Evolutionary conservation across 768 basidiomycete species (phyloP), one percentile per base, ranked within the genome.

Genomic region (Solioccasus polychromus): DNA sequence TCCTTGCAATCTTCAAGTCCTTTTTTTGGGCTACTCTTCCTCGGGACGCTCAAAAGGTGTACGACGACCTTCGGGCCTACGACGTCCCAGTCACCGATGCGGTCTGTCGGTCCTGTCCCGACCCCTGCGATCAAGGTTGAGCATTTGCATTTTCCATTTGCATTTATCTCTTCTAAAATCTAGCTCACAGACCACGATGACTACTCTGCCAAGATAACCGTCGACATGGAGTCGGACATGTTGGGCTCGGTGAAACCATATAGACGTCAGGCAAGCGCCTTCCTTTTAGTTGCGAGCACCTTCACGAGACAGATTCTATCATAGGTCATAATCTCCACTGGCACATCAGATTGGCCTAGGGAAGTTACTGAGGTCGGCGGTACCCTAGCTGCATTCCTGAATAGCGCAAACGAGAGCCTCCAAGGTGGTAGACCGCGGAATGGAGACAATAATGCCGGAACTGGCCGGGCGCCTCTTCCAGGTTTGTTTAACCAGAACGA

Each of bases 251-350:
- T 92, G 22, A 87, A 86, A 63, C 85, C 90, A 3, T 92, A 90
- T 64, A 79, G 78, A 30, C 83, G 92, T 19, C 87, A 92, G 74
- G 89, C 85, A 52, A 39, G 73, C 50, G n/a, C 32, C 42, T 25
- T 26, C 9, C 8, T 28, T 10, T 14, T 14, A 9, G 2, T 12
- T 18, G 18, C 17, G 30, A n/a, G 17, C 4, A 2, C 35, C 3
- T 38, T 31, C 19, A n/a, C 36, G 26, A 31, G 14, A 54, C 34
- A 43, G 34, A 38, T 14, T 18, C 28, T 39, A 37, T 36, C 19
- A 36, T 61, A 93, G 85, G 75, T 95, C 26, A 73, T 97, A 26
- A 88, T 97, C 42, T 93, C 90, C 1, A 95, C 92, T 0, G 92
- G 92, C 6, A 83, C 88, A 66, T 74, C 82, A 17, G 92, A 98